phyloP scores from a whole-genome alignment of 148 eudicot genomes.

The Bassia scoparia region DNA sequence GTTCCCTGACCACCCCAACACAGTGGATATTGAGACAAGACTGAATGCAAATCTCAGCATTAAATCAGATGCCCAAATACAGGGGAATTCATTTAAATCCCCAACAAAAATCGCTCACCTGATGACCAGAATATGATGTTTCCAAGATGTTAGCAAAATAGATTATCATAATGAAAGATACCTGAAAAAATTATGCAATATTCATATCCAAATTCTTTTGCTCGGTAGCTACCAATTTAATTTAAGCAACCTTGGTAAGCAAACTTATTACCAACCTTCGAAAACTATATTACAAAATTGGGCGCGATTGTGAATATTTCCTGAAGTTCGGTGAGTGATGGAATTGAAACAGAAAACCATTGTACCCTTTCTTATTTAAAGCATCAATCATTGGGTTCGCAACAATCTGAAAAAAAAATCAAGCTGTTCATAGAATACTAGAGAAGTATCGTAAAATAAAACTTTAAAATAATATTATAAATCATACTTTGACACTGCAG shows the following conservation, averaged over 20 bases:
- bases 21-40: constrained; percentile 73
- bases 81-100: constrained; percentile 1
- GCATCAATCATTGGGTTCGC: constrained; percentile 84
- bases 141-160: constrained; percentile 93
- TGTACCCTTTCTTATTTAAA: constrained; percentile 79
- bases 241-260: not conserved
- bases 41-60: too few relatives aligned
- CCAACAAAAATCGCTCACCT: constrained; percentile 41
- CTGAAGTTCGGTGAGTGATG: constrained; percentile 53
- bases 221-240: not conserved
- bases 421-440: not conserved
- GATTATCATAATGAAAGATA: constrained; percentile 64
- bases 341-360: constrained; percentile 58
- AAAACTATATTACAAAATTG: constrained; percentile 76
- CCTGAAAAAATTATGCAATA: constrained; percentile 46
- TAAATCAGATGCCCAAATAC: too few relatives aligned
- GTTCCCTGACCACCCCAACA: constrained; percentile 96
- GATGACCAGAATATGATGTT: constrained; percentile 90
- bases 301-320: constrained; percentile 75
- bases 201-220: constrained; percentile 6
- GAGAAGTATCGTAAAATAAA: not conserved
- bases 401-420: constrained; percentile 48
- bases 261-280: constrained; percentile 56
- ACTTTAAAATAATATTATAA: not conserved
- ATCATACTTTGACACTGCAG: constrained; percentile 70